These are phyloP conservation scores for Camelina sativa DNA, from an alignment of 345 rosid species.

Conservation along the genomic window DNA sequence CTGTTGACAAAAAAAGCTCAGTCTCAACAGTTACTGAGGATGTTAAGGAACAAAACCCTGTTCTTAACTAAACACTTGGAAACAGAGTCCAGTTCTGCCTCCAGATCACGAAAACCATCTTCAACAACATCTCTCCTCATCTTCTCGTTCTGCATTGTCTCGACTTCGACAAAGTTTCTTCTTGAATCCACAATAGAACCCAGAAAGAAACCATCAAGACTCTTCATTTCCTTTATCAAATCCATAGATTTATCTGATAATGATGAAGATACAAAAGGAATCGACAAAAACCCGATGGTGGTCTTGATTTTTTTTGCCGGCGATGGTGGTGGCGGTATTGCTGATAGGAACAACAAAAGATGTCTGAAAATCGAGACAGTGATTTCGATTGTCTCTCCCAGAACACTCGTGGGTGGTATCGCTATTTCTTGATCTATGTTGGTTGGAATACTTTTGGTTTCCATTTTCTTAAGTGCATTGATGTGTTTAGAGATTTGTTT, in stretches of 20 bases:
- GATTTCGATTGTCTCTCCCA: conserved; percentile 26
- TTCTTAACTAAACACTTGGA: conserved; percentile 49
- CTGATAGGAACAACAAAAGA: conserved; percentile 50
- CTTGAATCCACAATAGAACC: conserved; percentile 23
- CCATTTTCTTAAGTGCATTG: conserved; percentile 47
- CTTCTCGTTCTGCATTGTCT: conserved; percentile 13
- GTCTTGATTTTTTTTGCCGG: conserved; percentile 21
- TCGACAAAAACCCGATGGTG: conserved; percentile 48
- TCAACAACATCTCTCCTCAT: conserved; percentile 31
- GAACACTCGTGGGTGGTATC: conserved; percentile 14
- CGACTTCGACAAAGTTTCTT: conserved; percentile 15
- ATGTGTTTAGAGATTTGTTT: conserved; percentile 51
- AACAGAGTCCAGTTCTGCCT: conserved; percentile 50
- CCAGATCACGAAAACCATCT: conserved; percentile 48
- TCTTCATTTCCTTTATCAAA: conserved; percentile 44
- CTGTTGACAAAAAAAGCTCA: conserved; percentile 7
- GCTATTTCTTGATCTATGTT: conserved; percentile 20
- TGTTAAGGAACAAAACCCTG: conserved; percentile 56
- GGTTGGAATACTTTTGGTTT: conserved; percentile 22
- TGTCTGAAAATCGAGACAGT: conserved; percentile 51
- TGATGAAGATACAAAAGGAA: conserved; percentile 31
- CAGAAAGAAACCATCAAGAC: conserved; percentile 46
- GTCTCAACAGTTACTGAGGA: conserved; percentile 43
- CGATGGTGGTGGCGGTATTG: conserved; percentile 30
- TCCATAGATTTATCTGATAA: conserved; percentile 24